phyloP scores from a whole-genome alignment of 345 rosid genomes.

The Populus simonii region DNA sequence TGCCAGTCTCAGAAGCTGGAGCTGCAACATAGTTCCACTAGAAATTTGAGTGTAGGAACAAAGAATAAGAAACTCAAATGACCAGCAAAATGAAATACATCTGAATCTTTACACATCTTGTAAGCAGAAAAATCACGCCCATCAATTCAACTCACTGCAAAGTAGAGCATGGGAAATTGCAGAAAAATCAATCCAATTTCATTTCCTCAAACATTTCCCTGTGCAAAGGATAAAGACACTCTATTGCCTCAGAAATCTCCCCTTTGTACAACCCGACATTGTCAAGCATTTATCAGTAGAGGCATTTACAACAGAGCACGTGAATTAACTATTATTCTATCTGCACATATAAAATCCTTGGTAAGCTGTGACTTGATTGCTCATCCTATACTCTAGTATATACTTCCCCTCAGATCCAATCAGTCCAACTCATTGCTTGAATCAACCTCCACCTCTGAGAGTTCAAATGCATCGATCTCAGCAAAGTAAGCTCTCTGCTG shows the following conservation, averaged over 20 bases:
- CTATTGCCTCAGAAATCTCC: neutral
- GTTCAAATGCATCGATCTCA: constrained; percentile 68
- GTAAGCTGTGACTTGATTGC: neutral
- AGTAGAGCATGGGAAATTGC: neutral
- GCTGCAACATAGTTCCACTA: neutral
- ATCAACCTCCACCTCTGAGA: constrained; percentile 62
- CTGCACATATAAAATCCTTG: constrained; percentile 8
- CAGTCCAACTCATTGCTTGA: constrained; percentile 46
- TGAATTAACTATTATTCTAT: constrained; percentile 9
- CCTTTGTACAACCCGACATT: neutral
- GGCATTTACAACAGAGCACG: neutral
- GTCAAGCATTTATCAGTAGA: neutral
- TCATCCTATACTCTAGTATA: neutral
- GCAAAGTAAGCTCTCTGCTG: constrained; percentile 71
- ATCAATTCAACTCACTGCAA: neutral
- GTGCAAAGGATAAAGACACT: neutral
- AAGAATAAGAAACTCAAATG: neutral
- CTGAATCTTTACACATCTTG: neutral
- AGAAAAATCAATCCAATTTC: neutral
- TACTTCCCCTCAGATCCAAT: constrained; percentile 12
- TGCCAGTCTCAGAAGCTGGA: neutral
- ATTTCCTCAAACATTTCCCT: neutral
- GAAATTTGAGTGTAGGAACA: neutral
- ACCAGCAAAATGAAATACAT: neutral
- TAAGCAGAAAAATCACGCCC: neutral